These are phyloP conservation scores for Claviceps sp. DNA, from an alignment of 2,329 filamentous ascomycete species.

Conservation along the genomic window DNA sequence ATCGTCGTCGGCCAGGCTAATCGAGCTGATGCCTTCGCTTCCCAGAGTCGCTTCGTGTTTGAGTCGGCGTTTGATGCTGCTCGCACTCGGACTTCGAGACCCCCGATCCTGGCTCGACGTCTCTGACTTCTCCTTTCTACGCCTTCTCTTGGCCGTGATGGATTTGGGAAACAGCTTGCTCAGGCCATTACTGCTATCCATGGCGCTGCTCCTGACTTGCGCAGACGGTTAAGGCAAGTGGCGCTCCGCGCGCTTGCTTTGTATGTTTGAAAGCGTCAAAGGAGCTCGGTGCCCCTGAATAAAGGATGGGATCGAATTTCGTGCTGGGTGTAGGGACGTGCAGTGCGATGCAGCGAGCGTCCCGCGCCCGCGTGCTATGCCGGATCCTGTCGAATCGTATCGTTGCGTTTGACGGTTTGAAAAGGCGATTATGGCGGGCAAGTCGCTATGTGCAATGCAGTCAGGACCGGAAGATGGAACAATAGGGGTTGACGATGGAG, in stretches of 20 bases:
- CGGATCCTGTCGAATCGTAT: too few species aligned
- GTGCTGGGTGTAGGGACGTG: too few species aligned
- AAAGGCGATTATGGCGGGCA: too few species aligned
- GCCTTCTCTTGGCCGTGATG: conserved; percentile 34
- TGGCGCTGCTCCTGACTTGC: conserved; percentile 2
- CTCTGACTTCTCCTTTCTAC: conserved; percentile 29
- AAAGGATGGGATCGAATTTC: too few species aligned
- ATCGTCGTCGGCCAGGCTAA: conserved; percentile 19
- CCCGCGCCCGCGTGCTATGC: too few species aligned
- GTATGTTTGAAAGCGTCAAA: not conserved
- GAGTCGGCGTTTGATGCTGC: conserved; percentile 11
- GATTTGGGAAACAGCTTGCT: conserved; percentile 41
- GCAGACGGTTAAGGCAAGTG: not conserved
- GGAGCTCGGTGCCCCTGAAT: not conserved
- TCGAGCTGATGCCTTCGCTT: conserved; percentile 19
- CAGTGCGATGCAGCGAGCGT: too few species aligned
- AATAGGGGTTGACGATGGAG: too few species aligned
- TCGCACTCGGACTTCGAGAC: conserved; percentile 20
- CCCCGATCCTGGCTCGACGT: conserved; percentile 15
- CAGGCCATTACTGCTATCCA: conserved; percentile 21
- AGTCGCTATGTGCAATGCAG: too few species aligned
- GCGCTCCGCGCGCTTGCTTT: not conserved
- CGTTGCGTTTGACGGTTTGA: too few species aligned
- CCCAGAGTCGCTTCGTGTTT: conserved; percentile 22
- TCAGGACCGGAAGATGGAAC: too few species aligned